Evolutionary conservation across 2,329 filamentous ascomycete species (phyloP), one percentile per base, ranked within the genome.

Genomic region (Ascochyta viciae-villosae): DNA sequence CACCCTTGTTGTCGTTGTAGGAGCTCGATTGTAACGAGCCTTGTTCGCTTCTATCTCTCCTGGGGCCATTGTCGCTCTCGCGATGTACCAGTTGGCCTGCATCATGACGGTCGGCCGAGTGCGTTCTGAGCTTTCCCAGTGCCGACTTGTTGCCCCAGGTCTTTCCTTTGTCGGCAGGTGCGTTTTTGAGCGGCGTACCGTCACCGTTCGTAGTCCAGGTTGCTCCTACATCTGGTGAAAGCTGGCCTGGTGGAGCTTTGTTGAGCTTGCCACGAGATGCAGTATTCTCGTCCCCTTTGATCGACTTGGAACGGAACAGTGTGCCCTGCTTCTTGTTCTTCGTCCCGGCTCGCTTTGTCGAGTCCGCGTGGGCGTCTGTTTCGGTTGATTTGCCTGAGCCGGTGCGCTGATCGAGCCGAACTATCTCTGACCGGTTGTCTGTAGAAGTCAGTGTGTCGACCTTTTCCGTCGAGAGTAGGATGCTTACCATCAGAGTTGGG

Each of bases 41-140:
- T 37, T 74, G 73, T 54, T 74, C 71, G 7, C 68, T 66, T 54
- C 58, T 64, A 49, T 75, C 70, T 41, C 63, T 65, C 55, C 71
- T 63, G 45, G 63, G 44, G 4, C 54, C 51, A 8, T 64, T 53
- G 31, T 74, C 71, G 8, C 72, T 70, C 13, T 74, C 70, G 24
- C 71, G 68, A 22, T 71, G 69, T 7, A 70, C 63, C 40, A 68
- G 61, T 23, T 73, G 70, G 35, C 63, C 61, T 22, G 65, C 62
- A 24, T 76, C 73, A 45, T 80, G 78, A 24, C 90, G 86, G 72
- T 96, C 91, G 59, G 87, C 86, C 3, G 90, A 92, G 64, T 89
- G 87, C 64, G 90, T 91, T 59, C 90, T 84, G 51, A 82, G 75
- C 48, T 74, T 75, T 48, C 69, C 81, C 27, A 89, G 85, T 59